Percentiles rank a stretch among this genome's conserved stretches.
These are phyloP conservation scores for Amanita inopinata DNA, from an alignment of 768 basidiomycete species.

Conservation along the genomic window DNA sequence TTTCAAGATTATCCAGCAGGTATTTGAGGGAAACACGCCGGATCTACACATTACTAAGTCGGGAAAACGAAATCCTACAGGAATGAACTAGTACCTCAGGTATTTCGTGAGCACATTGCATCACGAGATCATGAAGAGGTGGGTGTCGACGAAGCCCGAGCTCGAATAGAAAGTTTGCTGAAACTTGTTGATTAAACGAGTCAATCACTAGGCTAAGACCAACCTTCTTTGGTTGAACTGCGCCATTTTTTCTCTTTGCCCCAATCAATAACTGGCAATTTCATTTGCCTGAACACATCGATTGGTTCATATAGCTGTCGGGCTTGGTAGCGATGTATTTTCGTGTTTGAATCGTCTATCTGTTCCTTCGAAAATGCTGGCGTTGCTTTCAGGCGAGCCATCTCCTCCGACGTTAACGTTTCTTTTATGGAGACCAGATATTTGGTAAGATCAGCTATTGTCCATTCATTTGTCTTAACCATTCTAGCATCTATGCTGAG, in stretches of 20 bases:
- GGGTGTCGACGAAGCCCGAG: conserved; percentile 65
- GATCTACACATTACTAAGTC: conserved; percentile 17
- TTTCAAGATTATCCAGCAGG: conserved; percentile 62
- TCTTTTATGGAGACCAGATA: conserved; percentile 81
- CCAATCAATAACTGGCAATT: conserved; percentile 86
- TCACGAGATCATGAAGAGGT: conserved; percentile 52
- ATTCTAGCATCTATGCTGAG: conserved; percentile 37
- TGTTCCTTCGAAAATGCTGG: conserved; percentile 66
- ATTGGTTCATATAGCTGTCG: conserved; percentile 79
- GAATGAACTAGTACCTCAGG: conserved; percentile 21
- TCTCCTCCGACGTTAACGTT: conserved; percentile 34
- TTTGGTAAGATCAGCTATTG: conserved; percentile 70
- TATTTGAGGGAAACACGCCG: conserved; percentile 69
- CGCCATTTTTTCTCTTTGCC: conserved; percentile 72
- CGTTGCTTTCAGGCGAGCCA: conserved; percentile 51
- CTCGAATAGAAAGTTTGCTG: conserved; percentile 73
- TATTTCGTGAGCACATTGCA: conserved; percentile 55
- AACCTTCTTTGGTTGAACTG: conserved; percentile 79
- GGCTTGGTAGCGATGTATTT: conserved; percentile 46
- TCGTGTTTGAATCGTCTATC: conserved; percentile 17
- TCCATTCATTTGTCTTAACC: conserved; percentile 89
- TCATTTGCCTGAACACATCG: conserved; percentile 59
- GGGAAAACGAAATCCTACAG: neutral
- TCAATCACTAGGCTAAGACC: conserved; percentile 9
- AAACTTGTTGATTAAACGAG: conserved; percentile 1